Conservation (phyloP, 805 yeast genomes). For the Zygosaccharomyces lentus region DNA sequence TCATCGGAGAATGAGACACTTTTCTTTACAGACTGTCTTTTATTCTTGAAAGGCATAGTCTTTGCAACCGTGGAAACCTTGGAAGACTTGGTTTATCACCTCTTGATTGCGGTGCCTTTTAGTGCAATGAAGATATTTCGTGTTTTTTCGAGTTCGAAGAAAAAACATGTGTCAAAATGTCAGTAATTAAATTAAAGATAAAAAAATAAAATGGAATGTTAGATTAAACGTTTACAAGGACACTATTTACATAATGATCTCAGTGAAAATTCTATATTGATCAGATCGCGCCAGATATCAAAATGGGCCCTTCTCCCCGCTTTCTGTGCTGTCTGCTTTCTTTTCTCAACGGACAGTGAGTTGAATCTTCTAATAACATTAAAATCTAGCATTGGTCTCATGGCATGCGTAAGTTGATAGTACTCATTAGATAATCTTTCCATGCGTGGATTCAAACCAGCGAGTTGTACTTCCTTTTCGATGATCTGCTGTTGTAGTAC, state of each 20-base stretch:
- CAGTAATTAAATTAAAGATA: not conserved
- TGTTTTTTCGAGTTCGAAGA: not conserved
- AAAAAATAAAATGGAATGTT: not conserved
- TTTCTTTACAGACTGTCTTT: slow-evolving; percentile 21
- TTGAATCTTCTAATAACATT: slow-evolving; percentile 52
- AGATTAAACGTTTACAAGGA: not conserved
- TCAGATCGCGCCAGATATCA: slow-evolving; percentile 66
- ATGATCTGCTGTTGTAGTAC: slow-evolving; percentile 82
- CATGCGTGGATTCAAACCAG: slow-evolving; percentile 78
- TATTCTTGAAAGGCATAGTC: slow-evolving; percentile 23
- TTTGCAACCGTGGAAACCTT: not conserved
- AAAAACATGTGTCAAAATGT: slow-evolving; percentile 1
- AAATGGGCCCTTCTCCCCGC: slow-evolving; percentile 53
- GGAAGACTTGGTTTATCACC: not conserved
- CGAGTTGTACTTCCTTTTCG: slow-evolving; percentile 67
- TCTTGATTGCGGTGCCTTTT: not conserved
- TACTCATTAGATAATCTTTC: slow-evolving; percentile 46
- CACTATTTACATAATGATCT: slow-evolving; percentile 19
- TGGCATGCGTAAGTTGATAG: slow-evolving; percentile 36
- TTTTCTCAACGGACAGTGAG: slow-evolving; percentile 52
- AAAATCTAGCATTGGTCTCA: slow-evolving; percentile 63
- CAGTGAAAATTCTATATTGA: slow-evolving; percentile 48
- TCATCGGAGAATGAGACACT: slow-evolving; percentile 36
- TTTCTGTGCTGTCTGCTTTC: slow-evolving; percentile 50
- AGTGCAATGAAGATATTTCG: not conserved